Percentiles rank a stretch among this genome's conserved stretches.
Evolutionary conservation across 2,329 filamentous ascomycete genomes (phyloP).

Genomic region (Paramyrothecium sp.): DNA sequence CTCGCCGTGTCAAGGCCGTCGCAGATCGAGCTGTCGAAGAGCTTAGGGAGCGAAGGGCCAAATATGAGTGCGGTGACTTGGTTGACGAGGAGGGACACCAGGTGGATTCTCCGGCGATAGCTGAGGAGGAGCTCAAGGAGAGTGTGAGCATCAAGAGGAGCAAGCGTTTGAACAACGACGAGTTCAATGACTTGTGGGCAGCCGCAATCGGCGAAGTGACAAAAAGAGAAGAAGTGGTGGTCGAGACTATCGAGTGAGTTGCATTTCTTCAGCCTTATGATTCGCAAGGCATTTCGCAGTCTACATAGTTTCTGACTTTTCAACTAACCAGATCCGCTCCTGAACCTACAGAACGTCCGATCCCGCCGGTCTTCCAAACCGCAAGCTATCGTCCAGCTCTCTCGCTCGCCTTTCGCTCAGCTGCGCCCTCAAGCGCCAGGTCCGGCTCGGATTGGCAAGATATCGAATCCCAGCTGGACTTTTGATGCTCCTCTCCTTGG

Average conservation of each 20-base stretch:
- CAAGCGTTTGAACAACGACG: constrained; percentile 79
- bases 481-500: constrained; percentile 50
- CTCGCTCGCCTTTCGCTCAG: constrained; percentile 86
- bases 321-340: constrained; percentile 85
- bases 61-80: constrained; percentile 84
- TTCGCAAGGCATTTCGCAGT: constrained; percentile 17
- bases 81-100: constrained; percentile 59
- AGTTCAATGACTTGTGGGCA: constrained; percentile 87
- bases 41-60: constrained; percentile 78
- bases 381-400: constrained; percentile 77
- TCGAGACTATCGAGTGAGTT: constrained; percentile 53
- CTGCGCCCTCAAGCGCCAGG: constrained; percentile 75
- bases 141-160: constrained; percentile 73
- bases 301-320: constrained; percentile 48
- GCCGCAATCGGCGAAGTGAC: constrained; percentile 72
- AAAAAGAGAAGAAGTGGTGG: constrained; percentile 56
- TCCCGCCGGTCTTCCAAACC: constrained; percentile 59
- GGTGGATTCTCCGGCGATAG: constrained; percentile 56
- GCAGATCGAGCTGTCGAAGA: constrained; percentile 86
- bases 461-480: constrained; percentile 81
- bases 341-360: constrained; percentile 69
- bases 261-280: constrained; percentile 12
- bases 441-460: constrained; percentile 79
- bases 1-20: constrained; percentile 79
- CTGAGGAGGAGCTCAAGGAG: constrained; percentile 74